phyloP scores from a whole-genome alignment of 257 asterid species.

The Ophiorrhiza pumila region DNA sequence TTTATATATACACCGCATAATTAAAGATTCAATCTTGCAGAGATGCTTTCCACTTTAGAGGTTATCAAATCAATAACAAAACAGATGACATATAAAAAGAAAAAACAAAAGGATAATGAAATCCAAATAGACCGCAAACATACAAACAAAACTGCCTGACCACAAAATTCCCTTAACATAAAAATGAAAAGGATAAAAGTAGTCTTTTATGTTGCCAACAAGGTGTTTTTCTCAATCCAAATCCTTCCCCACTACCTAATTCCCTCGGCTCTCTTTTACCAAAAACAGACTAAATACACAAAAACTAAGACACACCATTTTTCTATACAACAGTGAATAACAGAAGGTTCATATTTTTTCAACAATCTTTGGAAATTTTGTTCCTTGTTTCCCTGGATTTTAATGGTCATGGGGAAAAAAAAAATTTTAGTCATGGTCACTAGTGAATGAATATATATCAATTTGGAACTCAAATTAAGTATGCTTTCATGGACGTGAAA shows the following conservation, averaged over 20 bases:
- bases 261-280: neutral
- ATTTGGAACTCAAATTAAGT: neutral
- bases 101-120: neutral
- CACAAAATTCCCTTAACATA: no score
- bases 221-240: neutral
- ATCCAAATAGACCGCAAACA: neutral
- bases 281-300: no score
- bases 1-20: neutral
- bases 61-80: neutral
- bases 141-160: neutral
- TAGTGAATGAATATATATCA: neutral
- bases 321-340: neutral
- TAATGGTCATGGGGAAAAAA: neutral
- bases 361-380: neutral
- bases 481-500: neutral
- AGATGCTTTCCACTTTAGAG: neutral
- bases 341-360: neutral
- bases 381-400: neutral
- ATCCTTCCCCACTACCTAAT: neutral
- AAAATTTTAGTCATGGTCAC: no score
- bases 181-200: neutral
- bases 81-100: neutral
- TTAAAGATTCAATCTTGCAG: neutral
- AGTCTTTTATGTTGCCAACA: neutral
- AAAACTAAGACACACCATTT: neutral